Conservation (phyloP, 345 rosid genomes). For the Rhizophora mangle region DNA sequence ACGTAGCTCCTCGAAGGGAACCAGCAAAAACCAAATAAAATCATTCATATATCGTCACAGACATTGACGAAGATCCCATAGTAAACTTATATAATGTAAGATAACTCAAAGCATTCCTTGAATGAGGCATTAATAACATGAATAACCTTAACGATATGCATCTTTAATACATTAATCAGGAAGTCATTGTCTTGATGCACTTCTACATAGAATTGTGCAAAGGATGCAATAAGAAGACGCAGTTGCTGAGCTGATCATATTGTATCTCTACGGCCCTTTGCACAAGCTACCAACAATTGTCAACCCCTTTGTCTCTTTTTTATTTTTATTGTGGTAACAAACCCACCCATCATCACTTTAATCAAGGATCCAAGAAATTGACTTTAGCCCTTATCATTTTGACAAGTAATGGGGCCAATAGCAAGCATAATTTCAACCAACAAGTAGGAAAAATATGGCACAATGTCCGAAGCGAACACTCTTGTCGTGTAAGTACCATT, state of each 20-base stretch:
- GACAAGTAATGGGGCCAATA: not conserved
- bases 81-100: slow-evolving; percentile 16
- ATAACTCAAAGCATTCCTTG: slow-evolving; percentile 11
- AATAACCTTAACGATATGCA: slow-evolving; percentile 8
- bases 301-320: slow-evolving; percentile 22
- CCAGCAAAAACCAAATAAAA: not conserved
- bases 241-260: slow-evolving; percentile 37
- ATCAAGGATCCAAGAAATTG: slow-evolving; percentile 26
- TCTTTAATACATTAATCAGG: not conserved
- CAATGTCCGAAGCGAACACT: too few relatives aligned
- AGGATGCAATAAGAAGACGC: slow-evolving; percentile 25
- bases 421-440: not conserved
- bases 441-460: not conserved
- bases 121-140: slow-evolving; percentile 21
- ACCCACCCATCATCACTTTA: slow-evolving; percentile 14
- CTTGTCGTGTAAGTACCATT: not conserved
- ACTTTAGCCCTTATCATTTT: not conserved
- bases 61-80: slow-evolving; percentile 33
- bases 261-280: slow-evolving; percentile 6
- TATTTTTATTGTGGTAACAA: slow-evolving; percentile 15
- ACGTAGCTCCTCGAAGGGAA: not conserved
- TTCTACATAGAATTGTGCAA: slow-evolving; percentile 23
- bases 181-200: slow-evolving; percentile 30
- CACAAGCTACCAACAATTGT: slow-evolving; percentile 31
- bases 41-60: slow-evolving; percentile 17